phyloP scores from a whole-genome alignment of 140 eudicot genomes.

The Anethum foeniculum region DNA sequence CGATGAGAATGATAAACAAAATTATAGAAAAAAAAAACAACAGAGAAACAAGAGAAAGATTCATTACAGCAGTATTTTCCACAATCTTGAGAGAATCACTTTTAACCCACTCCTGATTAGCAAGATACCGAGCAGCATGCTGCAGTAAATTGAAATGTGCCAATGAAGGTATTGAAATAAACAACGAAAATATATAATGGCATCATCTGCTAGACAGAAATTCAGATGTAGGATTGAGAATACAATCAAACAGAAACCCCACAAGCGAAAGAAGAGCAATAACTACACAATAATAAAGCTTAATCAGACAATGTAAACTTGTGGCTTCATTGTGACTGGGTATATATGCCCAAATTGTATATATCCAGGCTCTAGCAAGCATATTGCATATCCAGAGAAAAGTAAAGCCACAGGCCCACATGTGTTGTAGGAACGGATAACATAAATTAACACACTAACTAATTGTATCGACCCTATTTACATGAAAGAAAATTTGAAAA shows the following conservation, averaged over 20 bases:
- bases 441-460: background rate
- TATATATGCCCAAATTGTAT: background rate
- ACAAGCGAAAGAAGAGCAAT: background rate
- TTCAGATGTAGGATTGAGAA: background rate
- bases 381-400: background rate
- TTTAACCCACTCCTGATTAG: conserved; percentile 97
- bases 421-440: background rate
- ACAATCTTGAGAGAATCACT: conserved; percentile 88
- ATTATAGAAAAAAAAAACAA: background rate
- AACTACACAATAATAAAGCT: background rate
- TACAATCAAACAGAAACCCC: background rate
- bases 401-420: background rate
- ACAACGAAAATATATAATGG: background rate
- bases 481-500: background rate
- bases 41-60: background rate
- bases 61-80: conserved; percentile 83
- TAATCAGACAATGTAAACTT: background rate
- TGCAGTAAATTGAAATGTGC: conserved; percentile 20
- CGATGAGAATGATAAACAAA: background rate
- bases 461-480: background rate
- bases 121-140: conserved; percentile 95
- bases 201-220: background rate
- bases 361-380: background rate
- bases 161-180: background rate
- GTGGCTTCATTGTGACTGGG: background rate